Percentiles rank a stretch among this genome's conserved stretches.
These are phyloP conservation scores for Tuctoria greenei DNA, from an alignment of 176 grass and related monocot genomes.

Conservation along the genomic window DNA sequence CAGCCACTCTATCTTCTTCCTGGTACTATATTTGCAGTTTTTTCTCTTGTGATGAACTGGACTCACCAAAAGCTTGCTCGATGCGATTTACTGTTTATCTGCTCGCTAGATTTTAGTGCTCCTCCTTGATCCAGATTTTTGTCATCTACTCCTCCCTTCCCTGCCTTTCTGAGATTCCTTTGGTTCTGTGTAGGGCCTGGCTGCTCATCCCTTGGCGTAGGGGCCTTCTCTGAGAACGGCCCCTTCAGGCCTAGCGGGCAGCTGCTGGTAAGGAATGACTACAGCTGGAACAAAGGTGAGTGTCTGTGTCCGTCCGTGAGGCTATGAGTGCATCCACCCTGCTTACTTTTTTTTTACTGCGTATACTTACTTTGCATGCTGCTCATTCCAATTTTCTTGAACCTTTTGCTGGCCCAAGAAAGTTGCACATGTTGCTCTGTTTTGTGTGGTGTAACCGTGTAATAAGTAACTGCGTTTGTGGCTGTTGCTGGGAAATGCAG, in stretches of 20 bases:
- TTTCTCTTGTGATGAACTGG: neutral
- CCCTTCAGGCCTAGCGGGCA: conserved; percentile 90
- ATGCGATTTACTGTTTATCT: neutral
- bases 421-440: conserved; percentile 21
- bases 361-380: conserved; percentile 39
- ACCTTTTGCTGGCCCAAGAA: conserved; percentile 31
- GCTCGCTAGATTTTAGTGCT: neutral
- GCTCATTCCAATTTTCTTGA: conserved; percentile 39
- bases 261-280: conserved; percentile 77
- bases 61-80: neutral
- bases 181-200: conserved; percentile 74
- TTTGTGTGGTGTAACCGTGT: neutral
- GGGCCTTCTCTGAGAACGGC: conserved; percentile 98
- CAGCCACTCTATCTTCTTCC: neutral
- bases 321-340: conserved; percentile 23
- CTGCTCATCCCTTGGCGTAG: conserved; percentile 95
- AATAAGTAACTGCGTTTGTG: neutral
- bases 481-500: conserved; percentile 31
- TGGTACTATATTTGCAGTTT: neutral
- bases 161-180: conserved; percentile 27
- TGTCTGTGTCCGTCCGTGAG: neutral
- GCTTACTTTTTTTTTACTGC: conserved; percentile 15
- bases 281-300: conserved; percentile 99
- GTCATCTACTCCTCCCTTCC: neutral
- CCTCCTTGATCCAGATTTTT: conserved; percentile 6